Evolutionary conservation across 306 rosid genomes (phyloP).

Genomic region (Lupinus albus): DNA sequence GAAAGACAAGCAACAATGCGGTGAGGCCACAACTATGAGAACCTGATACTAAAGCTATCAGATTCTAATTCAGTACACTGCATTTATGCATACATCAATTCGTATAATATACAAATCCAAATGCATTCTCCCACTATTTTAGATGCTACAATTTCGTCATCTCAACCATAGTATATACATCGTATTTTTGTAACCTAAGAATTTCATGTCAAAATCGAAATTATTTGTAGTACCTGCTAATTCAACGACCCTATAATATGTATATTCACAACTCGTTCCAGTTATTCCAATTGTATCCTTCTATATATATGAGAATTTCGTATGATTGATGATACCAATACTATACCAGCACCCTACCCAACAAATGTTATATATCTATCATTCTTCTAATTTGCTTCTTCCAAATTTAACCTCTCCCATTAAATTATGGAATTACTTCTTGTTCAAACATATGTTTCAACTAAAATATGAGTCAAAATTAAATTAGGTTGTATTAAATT

Average conservation of each 20-base stretch:
- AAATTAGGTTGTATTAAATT: no score
- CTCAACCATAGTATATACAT: not conserved
- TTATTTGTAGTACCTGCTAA: not conserved
- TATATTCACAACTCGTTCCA: not conserved
- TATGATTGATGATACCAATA: not conserved
- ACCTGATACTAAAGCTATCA: conserved; percentile 24
- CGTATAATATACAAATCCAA: not conserved
- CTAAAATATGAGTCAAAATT: no score
- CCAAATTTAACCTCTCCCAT: no score
- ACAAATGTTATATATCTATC: conserved; percentile 6
- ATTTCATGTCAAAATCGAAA: not conserved
- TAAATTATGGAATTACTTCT: no score
- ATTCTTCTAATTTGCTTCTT: no score
- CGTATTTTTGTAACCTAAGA: not conserved
- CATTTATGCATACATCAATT: not conserved
- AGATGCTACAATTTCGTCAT: not conserved
- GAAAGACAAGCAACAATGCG: not conserved
- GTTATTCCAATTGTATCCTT: not conserved
- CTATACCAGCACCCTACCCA: not conserved
- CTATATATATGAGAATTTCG: not conserved
- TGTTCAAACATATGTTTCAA: no score
- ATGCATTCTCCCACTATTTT: not conserved
- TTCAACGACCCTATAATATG: not conserved
- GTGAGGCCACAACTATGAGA: conserved; percentile 23
- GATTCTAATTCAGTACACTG: not conserved